Conservation (phyloP, 2,329 filamentous ascomycete genomes). For the Mollisiaceae sp. region DNA sequence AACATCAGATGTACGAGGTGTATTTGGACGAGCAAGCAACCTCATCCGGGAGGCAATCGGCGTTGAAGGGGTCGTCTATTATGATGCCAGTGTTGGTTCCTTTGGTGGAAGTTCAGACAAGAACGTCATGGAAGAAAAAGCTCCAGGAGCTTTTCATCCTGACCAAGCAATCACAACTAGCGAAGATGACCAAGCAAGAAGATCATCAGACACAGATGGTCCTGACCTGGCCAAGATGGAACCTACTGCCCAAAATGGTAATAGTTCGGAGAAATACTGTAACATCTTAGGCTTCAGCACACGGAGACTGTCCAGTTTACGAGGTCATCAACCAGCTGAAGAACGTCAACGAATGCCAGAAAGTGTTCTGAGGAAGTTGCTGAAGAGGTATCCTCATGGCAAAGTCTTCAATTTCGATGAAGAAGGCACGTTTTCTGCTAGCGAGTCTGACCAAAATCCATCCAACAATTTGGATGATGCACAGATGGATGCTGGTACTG, state of each 20-base stretch:
- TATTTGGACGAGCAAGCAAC: conserved; percentile 40
- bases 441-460: conserved; percentile 34
- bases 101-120: conserved; percentile 38
- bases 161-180: conserved; percentile 33
- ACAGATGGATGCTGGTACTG: conserved; percentile 9
- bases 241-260: conserved; percentile 9
- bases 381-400: conserved; percentile 42
- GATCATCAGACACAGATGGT: conserved; percentile 19
- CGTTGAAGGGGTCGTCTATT: conserved; percentile 40
- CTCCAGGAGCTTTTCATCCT: conserved; percentile 34
- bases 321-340: conserved; percentile 32
- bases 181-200: conserved; percentile 36
- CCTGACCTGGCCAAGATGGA: conserved; percentile 20
- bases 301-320: conserved; percentile 36
- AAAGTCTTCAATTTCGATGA: conserved; percentile 42
- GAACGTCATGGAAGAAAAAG: conserved; percentile 34
- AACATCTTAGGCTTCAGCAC: conserved; percentile 41
- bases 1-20: conserved; percentile 36
- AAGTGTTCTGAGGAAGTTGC: conserved; percentile 35
- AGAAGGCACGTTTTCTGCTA: conserved; percentile 36
- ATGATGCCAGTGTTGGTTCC: conserved; percentile 40
- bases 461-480: conserved; percentile 19
- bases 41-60: conserved; percentile 42
- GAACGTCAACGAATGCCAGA: conserved; percentile 36
- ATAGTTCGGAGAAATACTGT: conserved; percentile 32